Percentiles rank a stretch among this genome's conserved stretches.
Conservation (phyloP, 2,329 filamentous ascomycete genomes). For the Pseudocercospora eumusae region DNA sequence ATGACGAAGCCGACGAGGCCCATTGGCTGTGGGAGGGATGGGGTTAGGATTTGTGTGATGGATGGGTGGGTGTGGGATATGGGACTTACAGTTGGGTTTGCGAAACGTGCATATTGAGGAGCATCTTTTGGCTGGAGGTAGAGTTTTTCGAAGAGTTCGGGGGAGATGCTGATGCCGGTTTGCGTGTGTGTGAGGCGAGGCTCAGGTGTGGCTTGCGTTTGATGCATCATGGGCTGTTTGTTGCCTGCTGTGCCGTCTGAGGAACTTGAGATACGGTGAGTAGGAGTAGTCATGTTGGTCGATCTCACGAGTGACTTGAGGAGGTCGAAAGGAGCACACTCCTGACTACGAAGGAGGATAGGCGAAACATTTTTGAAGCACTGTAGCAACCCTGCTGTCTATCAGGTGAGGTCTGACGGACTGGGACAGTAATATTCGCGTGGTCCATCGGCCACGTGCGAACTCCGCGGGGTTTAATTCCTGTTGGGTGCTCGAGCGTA, state of each 20-base stretch:
- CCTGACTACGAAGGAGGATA: neutral
- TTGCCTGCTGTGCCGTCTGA: slow-evolving; percentile 5
- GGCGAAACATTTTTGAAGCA: slow-evolving; percentile 1
- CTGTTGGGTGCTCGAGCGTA: slow-evolving; percentile 1
- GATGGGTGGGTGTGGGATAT: neutral
- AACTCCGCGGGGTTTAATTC: slow-evolving; percentile 1
- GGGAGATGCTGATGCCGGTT: slow-evolving; percentile 33
- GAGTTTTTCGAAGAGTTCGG: slow-evolving; percentile 39
- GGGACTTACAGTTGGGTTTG: slow-evolving; percentile 31
- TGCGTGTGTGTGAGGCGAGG: slow-evolving; percentile 15
- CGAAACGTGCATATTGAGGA: slow-evolving; percentile 32
- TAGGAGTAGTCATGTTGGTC: slow-evolving; percentile 2
- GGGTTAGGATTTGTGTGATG: neutral
- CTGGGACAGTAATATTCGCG: neutral
- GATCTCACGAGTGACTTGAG: neutral
- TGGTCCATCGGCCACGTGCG: slow-evolving; percentile 3
- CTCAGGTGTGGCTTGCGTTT: neutral
- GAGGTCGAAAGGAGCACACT: neutral
- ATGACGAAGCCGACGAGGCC: slow-evolving; percentile 43
- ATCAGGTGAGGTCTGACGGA: neutral
- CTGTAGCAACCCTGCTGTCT: neutral
- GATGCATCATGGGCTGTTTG: neutral
- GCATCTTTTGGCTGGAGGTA: slow-evolving; percentile 35
- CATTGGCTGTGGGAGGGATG: slow-evolving; percentile 21
- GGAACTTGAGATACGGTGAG: slow-evolving; percentile 11